Evolutionary conservation across 2,329 filamentous ascomycete species (phyloP), one percentile per base, ranked within the genome.

Genomic region (Xylogone sp.): DNA sequence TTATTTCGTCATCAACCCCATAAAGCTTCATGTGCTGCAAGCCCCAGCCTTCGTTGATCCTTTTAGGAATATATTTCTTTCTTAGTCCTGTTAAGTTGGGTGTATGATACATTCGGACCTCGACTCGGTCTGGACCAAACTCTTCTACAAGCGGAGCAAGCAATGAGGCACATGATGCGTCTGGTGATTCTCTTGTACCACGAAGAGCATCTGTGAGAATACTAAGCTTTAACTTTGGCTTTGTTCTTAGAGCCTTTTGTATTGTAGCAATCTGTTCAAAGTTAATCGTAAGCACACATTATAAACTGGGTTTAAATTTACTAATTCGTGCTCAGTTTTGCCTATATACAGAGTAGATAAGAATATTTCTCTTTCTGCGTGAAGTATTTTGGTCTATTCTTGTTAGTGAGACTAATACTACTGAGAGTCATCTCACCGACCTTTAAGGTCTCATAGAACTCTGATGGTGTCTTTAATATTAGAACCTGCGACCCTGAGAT

Each of bases 1-100:
- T 93, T 52, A 99, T 87, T 68, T 96, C 91, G 64, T 99, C 91
- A 62, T 99, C 94, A 20, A 96, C 75, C 0, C 94, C 94, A 62
- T 99, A 99, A 0, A 99, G 76, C 77, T 99, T 99, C 93, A 99
- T 99, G 66, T 99, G 94, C 67, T 99, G 94, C 55, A 99, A 72
- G 1, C 94, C 94, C 94, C 94, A 99, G 18, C 94, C 94, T 71
- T 99, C 94, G 61, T 99, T 99, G 67, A 99, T 93, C 19, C 94
- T 81, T 65, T 83, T 89, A 0, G 94, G 94, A 2, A 97, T 82
- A 59, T 88, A 76, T 62, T 85, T 84, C 71, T 97, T 97, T 47
- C 86, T 82, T 52, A 95, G 61, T 0, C 94, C 94, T 2, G 89
- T 96, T 57, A 99, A 72, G 64, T 99, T 99, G 0, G 94, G 94